phyloP scores from a whole-genome alignment of 495 filamentous ascomycete species.

The Lentithecium fluviatile region DNA sequence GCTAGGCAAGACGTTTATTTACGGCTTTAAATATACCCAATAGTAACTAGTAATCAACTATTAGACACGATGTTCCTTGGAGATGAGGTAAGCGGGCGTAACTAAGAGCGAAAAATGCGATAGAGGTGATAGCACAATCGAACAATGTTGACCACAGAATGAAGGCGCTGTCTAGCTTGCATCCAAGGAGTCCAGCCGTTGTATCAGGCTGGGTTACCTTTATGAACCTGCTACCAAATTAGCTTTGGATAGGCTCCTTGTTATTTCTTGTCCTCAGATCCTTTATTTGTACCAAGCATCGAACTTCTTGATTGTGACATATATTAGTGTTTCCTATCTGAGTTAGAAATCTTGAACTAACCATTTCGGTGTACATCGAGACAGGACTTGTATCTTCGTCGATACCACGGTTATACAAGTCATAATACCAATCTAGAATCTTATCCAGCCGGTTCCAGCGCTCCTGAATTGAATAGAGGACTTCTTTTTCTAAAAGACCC shows the following conservation, averaged over 20 bases:
- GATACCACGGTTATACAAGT: not conserved
- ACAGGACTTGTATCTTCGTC: not conserved
- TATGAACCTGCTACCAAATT: not conserved
- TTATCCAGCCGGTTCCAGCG: not conserved
- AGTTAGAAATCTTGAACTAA: not conserved
- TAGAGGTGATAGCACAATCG: not conserved
- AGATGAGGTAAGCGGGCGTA: conserved; percentile 9
- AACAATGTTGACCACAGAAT: conserved; percentile 8
- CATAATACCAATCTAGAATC: conserved; percentile 1
- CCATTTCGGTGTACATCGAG: not conserved
- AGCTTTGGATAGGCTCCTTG: not conserved
- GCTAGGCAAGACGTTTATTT: too few species aligned
- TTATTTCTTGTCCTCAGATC: not conserved
- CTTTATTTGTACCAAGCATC: not conserved
- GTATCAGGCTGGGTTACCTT: not conserved
- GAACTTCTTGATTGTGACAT: not conserved
- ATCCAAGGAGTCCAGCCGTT: not conserved
- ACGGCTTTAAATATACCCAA: too few species aligned
- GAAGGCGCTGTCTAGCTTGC: not conserved
- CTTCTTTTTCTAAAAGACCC: not conserved
- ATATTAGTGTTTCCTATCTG: not conserved
- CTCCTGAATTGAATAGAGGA: conserved; percentile 1
- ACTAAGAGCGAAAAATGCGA: conserved; percentile 3
- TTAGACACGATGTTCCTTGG: too few species aligned
- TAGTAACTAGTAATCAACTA: too few species aligned